Percentiles rank a stretch among this genome's conserved stretches.
These are phyloP conservation scores for Phanerodontia chrysosporium DNA, from an alignment of 768 basidiomycete species.

Conservation along the genomic window DNA sequence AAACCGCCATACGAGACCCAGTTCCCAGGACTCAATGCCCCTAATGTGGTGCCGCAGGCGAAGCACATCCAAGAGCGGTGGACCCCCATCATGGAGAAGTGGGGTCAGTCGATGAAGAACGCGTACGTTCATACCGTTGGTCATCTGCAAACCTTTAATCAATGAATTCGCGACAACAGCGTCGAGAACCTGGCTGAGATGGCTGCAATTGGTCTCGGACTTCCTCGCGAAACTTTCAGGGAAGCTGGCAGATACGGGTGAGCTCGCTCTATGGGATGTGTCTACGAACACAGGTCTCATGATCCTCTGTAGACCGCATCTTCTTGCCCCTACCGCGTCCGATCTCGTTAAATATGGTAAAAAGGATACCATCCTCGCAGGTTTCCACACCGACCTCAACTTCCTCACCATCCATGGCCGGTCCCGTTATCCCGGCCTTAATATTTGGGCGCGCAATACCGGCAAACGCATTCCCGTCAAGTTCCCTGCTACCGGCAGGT, in stretches of 20 bases:
- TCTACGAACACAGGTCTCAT: too few relatives aligned
- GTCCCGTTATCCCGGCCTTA: conserved; percentile 80
- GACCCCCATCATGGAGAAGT: conserved; percentile 72
- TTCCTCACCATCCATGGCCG: conserved; percentile 91
- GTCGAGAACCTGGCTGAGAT: conserved; percentile 87
- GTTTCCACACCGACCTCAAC: conserved; percentile 93
- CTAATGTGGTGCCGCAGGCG: conserved; percentile 77
- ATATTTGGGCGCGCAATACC: conserved; percentile 94
- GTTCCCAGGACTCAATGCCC: conserved; percentile 73
- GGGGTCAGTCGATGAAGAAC: conserved; percentile 85
- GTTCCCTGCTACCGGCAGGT: conserved; percentile 76
- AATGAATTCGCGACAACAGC: too few relatives aligned
- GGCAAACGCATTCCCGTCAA: conserved; percentile 86
- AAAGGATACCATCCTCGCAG: conserved; percentile 83
- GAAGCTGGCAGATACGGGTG: conserved; percentile 85
- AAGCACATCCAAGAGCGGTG: conserved; percentile 55
- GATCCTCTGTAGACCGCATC: conserved; percentile 63
- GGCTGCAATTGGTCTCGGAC: conserved; percentile 78
- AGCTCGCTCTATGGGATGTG: too few relatives aligned
- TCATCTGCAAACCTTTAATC: too few relatives aligned
- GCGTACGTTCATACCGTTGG: too few relatives aligned
- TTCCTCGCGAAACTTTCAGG: conserved; percentile 64
- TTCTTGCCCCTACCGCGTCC: conserved; percentile 92
- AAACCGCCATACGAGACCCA: conserved; percentile 72
- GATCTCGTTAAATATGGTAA: conserved; percentile 76